phyloP scores from a whole-genome alignment of 2,329 filamentous ascomycete genomes.

The Trichoderma aggressivum region DNA sequence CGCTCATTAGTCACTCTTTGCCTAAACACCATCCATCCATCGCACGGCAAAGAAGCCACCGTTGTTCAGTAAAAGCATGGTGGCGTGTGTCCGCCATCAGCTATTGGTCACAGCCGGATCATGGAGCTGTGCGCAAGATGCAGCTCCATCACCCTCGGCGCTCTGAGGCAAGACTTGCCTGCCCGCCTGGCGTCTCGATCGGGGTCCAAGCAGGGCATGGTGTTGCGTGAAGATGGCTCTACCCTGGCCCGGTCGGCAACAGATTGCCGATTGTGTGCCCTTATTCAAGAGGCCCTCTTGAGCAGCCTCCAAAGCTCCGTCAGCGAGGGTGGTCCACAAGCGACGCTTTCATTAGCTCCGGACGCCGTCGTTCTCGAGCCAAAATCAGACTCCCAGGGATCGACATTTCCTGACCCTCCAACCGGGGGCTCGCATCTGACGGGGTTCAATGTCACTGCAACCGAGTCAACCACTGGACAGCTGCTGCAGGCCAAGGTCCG shows the following conservation, averaged over 20 bases:
- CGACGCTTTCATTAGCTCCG: not conserved
- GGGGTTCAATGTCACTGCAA: constrained; percentile 12
- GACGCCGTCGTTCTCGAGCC: constrained; percentile 11
- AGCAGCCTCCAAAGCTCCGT: not conserved
- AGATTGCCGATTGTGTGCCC: constrained; percentile 3
- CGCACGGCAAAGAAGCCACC: not conserved
- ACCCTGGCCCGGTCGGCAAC: constrained; percentile 7
- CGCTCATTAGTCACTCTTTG: not conserved
- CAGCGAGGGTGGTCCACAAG: not conserved
- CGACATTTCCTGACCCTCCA: constrained; percentile 15
- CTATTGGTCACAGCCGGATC: not conserved
- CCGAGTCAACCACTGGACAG: not conserved
- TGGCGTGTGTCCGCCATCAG: not conserved
- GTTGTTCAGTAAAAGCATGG: constrained; percentile 3
- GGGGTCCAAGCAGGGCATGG: constrained; percentile 10
- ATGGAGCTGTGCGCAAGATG: constrained; percentile 13
- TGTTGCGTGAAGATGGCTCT: constrained; percentile 14
- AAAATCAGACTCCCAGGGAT: constrained; percentile 14
- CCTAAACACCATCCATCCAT: not conserved
- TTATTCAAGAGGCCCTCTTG: constrained; percentile 5
- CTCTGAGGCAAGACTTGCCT: constrained; percentile 4
- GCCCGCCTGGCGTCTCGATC: not conserved
- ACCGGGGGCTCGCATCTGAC: constrained; percentile 14
- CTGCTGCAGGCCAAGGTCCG: constrained; percentile 12
- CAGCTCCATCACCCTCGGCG: not conserved